phyloP scores from a whole-genome alignment of 495 filamentous ascomycete genomes.

The Astrothelium subdiscretum region DNA sequence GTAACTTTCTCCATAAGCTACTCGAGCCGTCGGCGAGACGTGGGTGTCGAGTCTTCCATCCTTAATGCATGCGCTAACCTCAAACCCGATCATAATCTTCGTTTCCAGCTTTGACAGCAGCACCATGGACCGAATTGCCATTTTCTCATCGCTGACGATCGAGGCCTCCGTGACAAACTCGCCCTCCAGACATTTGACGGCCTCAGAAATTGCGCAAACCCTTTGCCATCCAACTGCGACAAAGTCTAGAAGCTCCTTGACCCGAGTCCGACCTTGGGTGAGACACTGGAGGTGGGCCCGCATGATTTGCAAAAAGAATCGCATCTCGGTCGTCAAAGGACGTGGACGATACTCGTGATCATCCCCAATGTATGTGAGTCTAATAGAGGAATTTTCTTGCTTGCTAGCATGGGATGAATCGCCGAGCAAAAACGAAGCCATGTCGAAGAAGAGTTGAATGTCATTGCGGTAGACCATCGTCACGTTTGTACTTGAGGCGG shows the following conservation, averaged over 20 bases:
- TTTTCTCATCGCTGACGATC: conserved; percentile 44
- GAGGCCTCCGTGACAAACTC: conserved; percentile 41
- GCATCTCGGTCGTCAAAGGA: conserved; percentile 40
- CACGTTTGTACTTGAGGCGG: conserved; percentile 44
- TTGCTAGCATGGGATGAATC: background rate
- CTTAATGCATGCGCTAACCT: conserved; percentile 35
- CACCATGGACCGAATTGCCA: conserved; percentile 41
- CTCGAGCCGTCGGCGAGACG: conserved; percentile 32
- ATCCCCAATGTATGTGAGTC: conserved; percentile 35
- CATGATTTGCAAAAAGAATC: conserved; percentile 61
- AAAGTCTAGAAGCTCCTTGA: conserved; percentile 42
- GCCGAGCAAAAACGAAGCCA: conserved; percentile 40
- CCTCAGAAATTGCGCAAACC: conserved; percentile 38
- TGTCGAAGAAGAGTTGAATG: conserved; percentile 66
- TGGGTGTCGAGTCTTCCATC: conserved; percentile 24
- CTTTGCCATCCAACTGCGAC: conserved; percentile 50
- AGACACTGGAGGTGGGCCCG: conserved; percentile 45
- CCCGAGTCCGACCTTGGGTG: conserved; percentile 35
- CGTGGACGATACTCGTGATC: conserved; percentile 24
- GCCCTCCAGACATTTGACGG: conserved; percentile 43
- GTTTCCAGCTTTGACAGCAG: conserved; percentile 47
- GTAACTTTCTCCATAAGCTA: conserved; percentile 58
- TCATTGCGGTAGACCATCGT: conserved; percentile 71
- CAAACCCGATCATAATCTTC: conserved; percentile 46
- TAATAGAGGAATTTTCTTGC: conserved; percentile 32